Evolutionary conservation across 1,139 yeast genomes (phyloP).

Genomic region (Magnusiomyces clavatus): DNA sequence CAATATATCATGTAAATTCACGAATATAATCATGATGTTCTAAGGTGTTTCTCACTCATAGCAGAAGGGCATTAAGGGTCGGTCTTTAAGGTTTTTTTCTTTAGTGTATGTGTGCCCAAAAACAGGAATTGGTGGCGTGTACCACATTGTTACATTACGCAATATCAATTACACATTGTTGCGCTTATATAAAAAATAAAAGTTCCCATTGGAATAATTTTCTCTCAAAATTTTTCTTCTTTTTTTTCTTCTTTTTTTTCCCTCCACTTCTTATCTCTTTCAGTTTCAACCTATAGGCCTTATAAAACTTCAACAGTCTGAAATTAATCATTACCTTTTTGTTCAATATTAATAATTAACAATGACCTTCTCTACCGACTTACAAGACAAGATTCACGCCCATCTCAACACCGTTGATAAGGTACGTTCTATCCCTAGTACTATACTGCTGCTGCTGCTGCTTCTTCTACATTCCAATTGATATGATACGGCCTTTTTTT

Average conservation of each 20-base stretch:
- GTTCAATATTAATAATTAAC: neutral
- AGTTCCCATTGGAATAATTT: neutral
- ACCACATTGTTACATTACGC: neutral
- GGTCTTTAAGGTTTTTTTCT: neutral
- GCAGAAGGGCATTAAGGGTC: no score
- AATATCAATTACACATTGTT: neutral
- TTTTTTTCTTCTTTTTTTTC: constrained; percentile 2
- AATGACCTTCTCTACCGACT: constrained; percentile 15
- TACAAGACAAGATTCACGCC: constrained; percentile 27
- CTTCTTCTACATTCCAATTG: neutral
- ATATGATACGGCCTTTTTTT: neutral
- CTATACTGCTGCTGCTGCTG: neutral
- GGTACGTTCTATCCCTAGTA: constrained; percentile 18
- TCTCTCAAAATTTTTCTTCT: constrained; percentile 1
- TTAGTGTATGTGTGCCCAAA: neutral
- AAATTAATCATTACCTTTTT: neutral
- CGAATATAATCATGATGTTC: no score
- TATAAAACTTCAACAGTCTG: constrained; percentile 4
- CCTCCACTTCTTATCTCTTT: neutral
- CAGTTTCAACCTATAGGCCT: neutral
- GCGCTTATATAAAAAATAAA: neutral
- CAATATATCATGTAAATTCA: no score
- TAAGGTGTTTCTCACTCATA: no score
- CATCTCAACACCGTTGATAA: constrained; percentile 24
- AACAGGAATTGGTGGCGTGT: neutral